Base-by-base conservation (phyloP, 2,329 filamentous ascomycete genomes). In the Colletotrichum gloeosporioides region DNA sequence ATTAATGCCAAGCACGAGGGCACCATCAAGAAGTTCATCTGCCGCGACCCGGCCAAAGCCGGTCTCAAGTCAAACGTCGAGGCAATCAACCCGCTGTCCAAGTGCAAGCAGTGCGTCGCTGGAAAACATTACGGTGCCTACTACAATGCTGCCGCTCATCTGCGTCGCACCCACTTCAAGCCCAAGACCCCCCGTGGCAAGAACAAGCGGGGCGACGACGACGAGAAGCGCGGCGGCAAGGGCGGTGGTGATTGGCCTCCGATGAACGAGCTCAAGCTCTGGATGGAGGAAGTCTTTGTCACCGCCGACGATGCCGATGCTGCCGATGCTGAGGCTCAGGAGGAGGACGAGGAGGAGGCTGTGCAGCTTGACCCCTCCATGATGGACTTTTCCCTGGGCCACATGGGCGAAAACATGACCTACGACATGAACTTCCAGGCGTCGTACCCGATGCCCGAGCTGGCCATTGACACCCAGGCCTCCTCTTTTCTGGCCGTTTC, bases 81-180 rank as follows among this genome's bases (percentile, higher is more conserved):
- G 82, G 92, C 86, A 84, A 89, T 90, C 86, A 90, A 85, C 69
- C 93, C 96, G 55, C 90, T 99, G 39, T 88, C 89, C 67, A 94
- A 94, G 79, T 98, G 96, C 90, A 98, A 98, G 85, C 91, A 94
- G 64, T 99, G 96, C 84, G 90, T 89, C 65, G 90, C 90, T 61
- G 87, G 90, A 71, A 98, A 98, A 87, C 90, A 91, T 75, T 99
- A 99, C 80, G 94, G 94, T 5, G 95, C 95, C 18, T 97, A 98
- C 86, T 98, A 99, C 86, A 99, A 99, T 81, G 96, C 96, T 1
- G 96, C 96, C 0, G 96, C 96, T 1, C 96, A 99, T 83, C 90
- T 99, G 10, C 91, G 96, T 57, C 93, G 96, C 66, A 94, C 94
- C 1, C 96, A 99, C 83, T 99, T 98, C 88, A 95, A 94, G 82